Percentiles rank a stretch among this genome's conserved stretches.
Conservation (phyloP, 2,329 filamentous ascomycete genomes). For the Colletotrichum sp. region DNA sequence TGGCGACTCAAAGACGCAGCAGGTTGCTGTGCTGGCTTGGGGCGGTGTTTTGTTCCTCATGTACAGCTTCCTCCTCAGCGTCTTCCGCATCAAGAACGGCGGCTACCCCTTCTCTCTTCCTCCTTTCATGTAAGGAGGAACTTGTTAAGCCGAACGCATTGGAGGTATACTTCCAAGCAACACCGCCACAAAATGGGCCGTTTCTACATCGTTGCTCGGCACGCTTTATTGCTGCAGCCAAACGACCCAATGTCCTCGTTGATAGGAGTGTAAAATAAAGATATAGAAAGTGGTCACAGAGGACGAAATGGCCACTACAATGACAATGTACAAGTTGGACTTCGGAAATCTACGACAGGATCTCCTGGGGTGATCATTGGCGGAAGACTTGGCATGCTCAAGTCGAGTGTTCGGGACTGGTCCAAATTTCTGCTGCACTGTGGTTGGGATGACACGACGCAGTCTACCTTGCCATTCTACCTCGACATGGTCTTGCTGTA, state of each 20-base stretch:
- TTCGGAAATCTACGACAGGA: neutral
- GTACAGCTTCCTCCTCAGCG: slow-evolving; percentile 93
- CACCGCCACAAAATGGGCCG: neutral
- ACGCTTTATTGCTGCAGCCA: neutral
- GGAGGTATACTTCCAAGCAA: neutral
- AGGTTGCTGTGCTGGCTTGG: slow-evolving; percentile 83
- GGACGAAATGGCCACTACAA: neutral
- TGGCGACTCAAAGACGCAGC: slow-evolving; percentile 75
- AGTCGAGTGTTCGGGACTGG: neutral
- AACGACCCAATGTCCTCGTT: neutral
- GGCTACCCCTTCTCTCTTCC: slow-evolving; percentile 95
- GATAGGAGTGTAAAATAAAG: slow-evolving; percentile 5
- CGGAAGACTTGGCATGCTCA: neutral
- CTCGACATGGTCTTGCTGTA: neutral
- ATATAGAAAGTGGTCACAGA: neutral
- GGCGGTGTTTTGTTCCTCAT: slow-evolving; percentile 76
- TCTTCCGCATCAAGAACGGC: slow-evolving; percentile 94
- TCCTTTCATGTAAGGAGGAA: slow-evolving; percentile 70
- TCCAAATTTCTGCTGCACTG: neutral
- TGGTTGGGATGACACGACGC: neutral
- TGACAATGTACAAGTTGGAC: neutral
- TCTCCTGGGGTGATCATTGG: neutral
- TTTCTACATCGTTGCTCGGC: neutral
- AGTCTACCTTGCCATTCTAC: neutral
- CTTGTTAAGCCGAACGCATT: neutral